Conservation (phyloP, 2,329 filamentous ascomycete genomes). For the Nemania sp. region DNA sequence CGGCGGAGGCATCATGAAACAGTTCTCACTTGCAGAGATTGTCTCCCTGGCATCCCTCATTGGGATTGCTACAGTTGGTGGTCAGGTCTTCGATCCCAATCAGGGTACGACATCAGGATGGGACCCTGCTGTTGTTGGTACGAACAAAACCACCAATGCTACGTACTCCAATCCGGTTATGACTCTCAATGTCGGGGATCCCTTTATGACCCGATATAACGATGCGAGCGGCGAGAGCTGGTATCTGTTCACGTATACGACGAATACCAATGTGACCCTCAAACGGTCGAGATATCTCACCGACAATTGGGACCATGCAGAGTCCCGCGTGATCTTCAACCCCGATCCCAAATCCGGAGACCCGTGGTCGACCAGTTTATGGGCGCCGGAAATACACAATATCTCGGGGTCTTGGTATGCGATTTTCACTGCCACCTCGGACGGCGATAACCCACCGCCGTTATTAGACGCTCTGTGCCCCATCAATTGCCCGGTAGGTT, state of each 20-base stretch:
- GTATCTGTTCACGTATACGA: slow-evolving; percentile 48
- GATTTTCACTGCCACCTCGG: slow-evolving; percentile 44
- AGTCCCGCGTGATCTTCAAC: slow-evolving; percentile 44
- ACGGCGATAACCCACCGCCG: slow-evolving; percentile 41
- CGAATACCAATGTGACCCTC: slow-evolving; percentile 47
- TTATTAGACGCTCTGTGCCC: slow-evolving; percentile 43
- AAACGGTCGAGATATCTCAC: slow-evolving; percentile 44
- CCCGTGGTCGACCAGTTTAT: slow-evolving; percentile 44
- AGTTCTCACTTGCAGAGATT: background rate
- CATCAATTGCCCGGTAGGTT: slow-evolving; percentile 41
- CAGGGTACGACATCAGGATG: slow-evolving; percentile 37
- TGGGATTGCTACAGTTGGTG: slow-evolving; percentile 14
- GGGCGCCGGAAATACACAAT: slow-evolving; percentile 45
- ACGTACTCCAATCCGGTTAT: slow-evolving; percentile 49
- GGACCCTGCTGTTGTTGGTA: slow-evolving; percentile 41
- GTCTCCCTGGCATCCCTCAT: slow-evolving; percentile 10
- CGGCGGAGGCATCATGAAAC: slow-evolving; percentile 17
- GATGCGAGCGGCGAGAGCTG: slow-evolving; percentile 40
- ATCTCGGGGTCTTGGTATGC: slow-evolving; percentile 41
- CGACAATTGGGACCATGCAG: slow-evolving; percentile 47
- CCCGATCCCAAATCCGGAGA: slow-evolving; percentile 39
- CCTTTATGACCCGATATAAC: slow-evolving; percentile 46
- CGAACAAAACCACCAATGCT: slow-evolving; percentile 43
- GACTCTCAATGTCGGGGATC: slow-evolving; percentile 46
- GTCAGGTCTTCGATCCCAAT: slow-evolving; percentile 42